phyloP scores from a whole-genome alignment of 148 eudicot genomes.

The Arbutus unedo region DNA sequence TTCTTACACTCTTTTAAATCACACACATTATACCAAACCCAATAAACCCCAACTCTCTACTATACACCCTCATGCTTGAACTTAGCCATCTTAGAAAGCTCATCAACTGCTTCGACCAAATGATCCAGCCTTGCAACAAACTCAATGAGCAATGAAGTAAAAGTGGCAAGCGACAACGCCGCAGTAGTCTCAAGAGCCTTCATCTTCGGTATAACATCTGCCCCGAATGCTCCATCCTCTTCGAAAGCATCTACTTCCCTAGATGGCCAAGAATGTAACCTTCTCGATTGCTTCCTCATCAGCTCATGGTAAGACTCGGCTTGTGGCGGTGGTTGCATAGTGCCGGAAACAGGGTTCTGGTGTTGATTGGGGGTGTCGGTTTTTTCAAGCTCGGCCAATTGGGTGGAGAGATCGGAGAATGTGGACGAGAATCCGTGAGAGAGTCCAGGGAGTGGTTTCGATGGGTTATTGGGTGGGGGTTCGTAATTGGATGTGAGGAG shows the following conservation, averaged over 20 bases:
- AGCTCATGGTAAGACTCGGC: slow-evolving; percentile 41
- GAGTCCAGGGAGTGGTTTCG: slow-evolving; percentile 21
- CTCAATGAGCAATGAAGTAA: slow-evolving; percentile 56
- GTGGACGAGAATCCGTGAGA: slow-evolving; percentile 21
- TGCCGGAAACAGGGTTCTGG: neutral
- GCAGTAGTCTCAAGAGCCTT: slow-evolving; percentile 45
- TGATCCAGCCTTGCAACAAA: slow-evolving; percentile 65
- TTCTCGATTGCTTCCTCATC: slow-evolving; percentile 46
- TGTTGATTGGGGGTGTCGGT: slow-evolving; percentile 14
- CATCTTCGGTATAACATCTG: slow-evolving; percentile 37
- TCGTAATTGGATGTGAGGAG: slow-evolving; percentile 37
- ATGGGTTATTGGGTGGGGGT: slow-evolving; percentile 5
- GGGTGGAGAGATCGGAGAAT: slow-evolving; percentile 17
- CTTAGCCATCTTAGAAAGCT: slow-evolving; percentile 46
- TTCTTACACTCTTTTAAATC: slow-evolving; percentile 1
- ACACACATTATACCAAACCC: neutral
- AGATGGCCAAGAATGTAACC: slow-evolving; percentile 55
- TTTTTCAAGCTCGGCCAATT: slow-evolving; percentile 19
- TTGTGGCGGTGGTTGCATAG: slow-evolving; percentile 12
- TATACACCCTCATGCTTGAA: slow-evolving; percentile 39
- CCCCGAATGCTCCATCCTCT: slow-evolving; percentile 31
- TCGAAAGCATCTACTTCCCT: slow-evolving; percentile 44
- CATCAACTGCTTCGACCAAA: slow-evolving; percentile 60
- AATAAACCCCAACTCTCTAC: neutral
- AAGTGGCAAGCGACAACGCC: slow-evolving; percentile 49